These are phyloP conservation scores for Tolypocladium album DNA, from an alignment of 2,329 filamentous ascomycete genomes.

Conservation along the genomic window DNA sequence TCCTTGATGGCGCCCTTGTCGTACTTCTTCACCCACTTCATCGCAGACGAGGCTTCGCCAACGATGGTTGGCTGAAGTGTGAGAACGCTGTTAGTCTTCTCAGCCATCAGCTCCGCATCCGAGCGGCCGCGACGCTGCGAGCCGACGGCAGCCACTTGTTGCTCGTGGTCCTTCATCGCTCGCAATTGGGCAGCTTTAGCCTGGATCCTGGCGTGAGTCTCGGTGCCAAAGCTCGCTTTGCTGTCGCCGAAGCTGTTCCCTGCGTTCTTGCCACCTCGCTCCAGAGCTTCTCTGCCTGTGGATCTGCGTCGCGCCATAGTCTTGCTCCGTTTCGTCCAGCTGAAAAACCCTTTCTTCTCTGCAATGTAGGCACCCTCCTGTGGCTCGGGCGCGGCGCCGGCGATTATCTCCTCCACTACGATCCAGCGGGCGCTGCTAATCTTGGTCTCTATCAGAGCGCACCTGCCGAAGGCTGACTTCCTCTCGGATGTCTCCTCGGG, in stretches of 20 bases:
- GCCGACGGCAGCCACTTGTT: slow-evolving; percentile 27
- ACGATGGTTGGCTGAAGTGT: slow-evolving; percentile 78
- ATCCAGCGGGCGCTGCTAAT: slow-evolving; percentile 80
- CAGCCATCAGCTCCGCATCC: slow-evolving; percentile 45
- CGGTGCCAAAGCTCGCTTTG: slow-evolving; percentile 76
- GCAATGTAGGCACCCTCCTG: slow-evolving; percentile 81
- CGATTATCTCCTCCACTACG: slow-evolving; percentile 92
- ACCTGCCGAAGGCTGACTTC: slow-evolving; percentile 90
- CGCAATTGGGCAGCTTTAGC: slow-evolving; percentile 80
- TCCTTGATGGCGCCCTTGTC: slow-evolving; percentile 80
- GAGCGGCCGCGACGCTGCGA: slow-evolving; percentile 40
- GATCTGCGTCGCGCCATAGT: slow-evolving; percentile 58
- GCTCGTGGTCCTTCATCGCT: slow-evolving; percentile 53
- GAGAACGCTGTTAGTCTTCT: slow-evolving; percentile 81
- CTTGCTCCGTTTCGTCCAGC: slow-evolving; percentile 65
- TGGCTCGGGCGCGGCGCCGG: slow-evolving; percentile 78
- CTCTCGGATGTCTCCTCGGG: slow-evolving; percentile 76
- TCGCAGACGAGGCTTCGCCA: slow-evolving; percentile 78
- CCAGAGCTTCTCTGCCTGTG: slow-evolving; percentile 48
- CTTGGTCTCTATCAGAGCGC: slow-evolving; percentile 80
- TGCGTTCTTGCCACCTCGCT: slow-evolving; percentile 31
- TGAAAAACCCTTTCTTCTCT: slow-evolving; percentile 92
- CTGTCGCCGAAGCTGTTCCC: slow-evolving; percentile 39
- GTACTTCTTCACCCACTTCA: slow-evolving; percentile 96
- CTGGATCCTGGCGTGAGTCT: slow-evolving; percentile 89